Conservation (phyloP, 2,329 filamentous ascomycete species). For the Claviceps quebecensis region DNA sequence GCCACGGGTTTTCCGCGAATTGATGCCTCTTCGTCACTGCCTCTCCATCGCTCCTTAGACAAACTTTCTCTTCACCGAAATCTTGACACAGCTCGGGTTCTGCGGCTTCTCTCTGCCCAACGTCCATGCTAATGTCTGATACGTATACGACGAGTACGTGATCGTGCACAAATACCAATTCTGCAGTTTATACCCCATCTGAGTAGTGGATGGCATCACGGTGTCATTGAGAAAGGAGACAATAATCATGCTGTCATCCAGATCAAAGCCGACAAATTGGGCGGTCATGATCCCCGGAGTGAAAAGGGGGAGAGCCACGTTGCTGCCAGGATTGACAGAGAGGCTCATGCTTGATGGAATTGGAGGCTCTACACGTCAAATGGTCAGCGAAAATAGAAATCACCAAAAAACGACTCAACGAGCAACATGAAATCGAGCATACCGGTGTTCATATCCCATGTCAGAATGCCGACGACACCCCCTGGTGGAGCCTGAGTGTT, state of each 20-base stretch:
- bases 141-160: conserved; percentile 8
- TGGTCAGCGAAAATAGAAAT: background rate
- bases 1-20: background rate
- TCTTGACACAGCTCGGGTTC: conserved; percentile 12
- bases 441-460: background rate
- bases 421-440: background rate
- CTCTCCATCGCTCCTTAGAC: background rate
- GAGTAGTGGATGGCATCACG: background rate
- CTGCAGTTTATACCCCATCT: conserved; percentile 1
- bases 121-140: conserved; percentile 10
- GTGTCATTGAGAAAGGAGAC: conserved; percentile 11
- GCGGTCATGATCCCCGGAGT: conserved; percentile 7
- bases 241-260: conserved; percentile 5
- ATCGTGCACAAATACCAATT: conserved; percentile 11
- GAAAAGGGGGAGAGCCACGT: conserved; percentile 10
- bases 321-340: conserved; percentile 7
- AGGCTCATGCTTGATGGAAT: conserved; percentile 7
- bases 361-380: background rate
- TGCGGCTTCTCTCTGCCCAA: conserved; percentile 8
- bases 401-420: no score
- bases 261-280: conserved; percentile 13
- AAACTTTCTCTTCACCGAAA: conserved; percentile 10
- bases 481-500: no score
- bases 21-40: background rate
- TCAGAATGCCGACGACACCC: background rate